phyloP scores from a whole-genome alignment of 768 basidiomycete genomes.

The Suillus subalutaceus region DNA sequence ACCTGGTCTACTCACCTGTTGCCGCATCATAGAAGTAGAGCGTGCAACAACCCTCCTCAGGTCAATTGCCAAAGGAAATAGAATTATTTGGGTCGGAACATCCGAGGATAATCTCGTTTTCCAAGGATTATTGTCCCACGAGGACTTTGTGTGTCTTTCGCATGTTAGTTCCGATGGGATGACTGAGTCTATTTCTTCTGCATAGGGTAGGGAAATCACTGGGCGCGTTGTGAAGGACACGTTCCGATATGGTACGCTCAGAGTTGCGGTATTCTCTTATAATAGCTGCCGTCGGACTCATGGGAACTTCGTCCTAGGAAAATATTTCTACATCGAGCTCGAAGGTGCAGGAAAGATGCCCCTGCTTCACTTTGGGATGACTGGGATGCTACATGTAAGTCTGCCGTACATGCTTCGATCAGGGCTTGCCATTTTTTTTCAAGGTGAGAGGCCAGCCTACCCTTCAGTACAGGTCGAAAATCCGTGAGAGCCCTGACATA shows the following conservation, averaged over 20 bases:
- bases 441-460: conserved; percentile 52
- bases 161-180: conserved; percentile 9
- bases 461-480: conserved; percentile 51
- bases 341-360: conserved; percentile 63
- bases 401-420: neutral
- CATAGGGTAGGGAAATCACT: conserved; percentile 55
- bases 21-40: conserved; percentile 60
- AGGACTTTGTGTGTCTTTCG: conserved; percentile 58
- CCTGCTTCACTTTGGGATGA: conserved; percentile 85
- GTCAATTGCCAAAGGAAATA: conserved; percentile 52
- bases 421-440: conserved; percentile 1
- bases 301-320: conserved; percentile 40
- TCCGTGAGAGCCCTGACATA: conserved; percentile 40
- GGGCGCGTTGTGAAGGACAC: conserved; percentile 51
- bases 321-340: conserved; percentile 69
- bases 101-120: conserved; percentile 66
- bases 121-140: conserved; percentile 51
- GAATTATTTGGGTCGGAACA: conserved; percentile 58
- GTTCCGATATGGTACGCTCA: conserved; percentile 52
- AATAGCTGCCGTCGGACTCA: neutral
- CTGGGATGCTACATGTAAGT: conserved; percentile 73
- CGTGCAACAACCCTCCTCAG: conserved; percentile 60
- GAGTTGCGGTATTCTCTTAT: neutral
- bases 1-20: neutral
- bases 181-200: conserved; percentile 12